phyloP scores from a whole-genome alignment of 495 filamentous ascomycete genomes.

The Neurospora sublineolata region DNA sequence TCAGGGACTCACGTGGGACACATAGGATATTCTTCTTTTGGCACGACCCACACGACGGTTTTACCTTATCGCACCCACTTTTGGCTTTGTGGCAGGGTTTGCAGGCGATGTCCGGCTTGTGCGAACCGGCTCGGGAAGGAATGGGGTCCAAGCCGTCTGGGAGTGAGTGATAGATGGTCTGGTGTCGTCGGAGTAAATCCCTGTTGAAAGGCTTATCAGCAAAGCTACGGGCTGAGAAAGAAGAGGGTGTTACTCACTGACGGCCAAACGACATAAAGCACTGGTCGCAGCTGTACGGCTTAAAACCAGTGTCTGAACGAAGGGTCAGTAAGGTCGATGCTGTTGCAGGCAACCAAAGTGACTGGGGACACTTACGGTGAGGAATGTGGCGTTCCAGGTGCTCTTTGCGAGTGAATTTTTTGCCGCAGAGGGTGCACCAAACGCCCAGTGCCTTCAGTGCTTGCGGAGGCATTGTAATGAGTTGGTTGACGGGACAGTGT shows the following conservation, averaged over 20 bases:
- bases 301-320: conserved; percentile 49
- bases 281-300: conserved; percentile 47
- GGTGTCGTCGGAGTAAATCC: conserved; percentile 49
- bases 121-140: not conserved
- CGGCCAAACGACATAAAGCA: conserved; percentile 53
- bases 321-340: conserved; percentile 12
- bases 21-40: conserved; percentile 30
- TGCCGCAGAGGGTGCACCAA: conserved; percentile 52
- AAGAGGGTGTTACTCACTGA: conserved; percentile 30
- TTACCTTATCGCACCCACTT: conserved; percentile 57
- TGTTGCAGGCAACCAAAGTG: not conserved
- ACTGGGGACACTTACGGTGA: conserved; percentile 36
- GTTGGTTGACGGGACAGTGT: not conserved
- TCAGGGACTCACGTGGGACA: not conserved
- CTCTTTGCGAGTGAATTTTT: conserved; percentile 53
- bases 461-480: not conserved
- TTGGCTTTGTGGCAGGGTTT: conserved; percentile 49
- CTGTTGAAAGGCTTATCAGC: conserved; percentile 26
- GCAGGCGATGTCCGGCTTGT: conserved; percentile 38
- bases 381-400: conserved; percentile 54
- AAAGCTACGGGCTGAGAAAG: not conserved
- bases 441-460: conserved; percentile 4
- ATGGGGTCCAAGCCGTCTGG: not conserved
- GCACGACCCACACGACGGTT: conserved; percentile 47
- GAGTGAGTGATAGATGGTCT: conserved; percentile 35